Percentiles rank a stretch among this genome's conserved stretches.
Conservation (phyloP, 169 alveolate genomes). For the Cryptosporidium sp. region DNA sequence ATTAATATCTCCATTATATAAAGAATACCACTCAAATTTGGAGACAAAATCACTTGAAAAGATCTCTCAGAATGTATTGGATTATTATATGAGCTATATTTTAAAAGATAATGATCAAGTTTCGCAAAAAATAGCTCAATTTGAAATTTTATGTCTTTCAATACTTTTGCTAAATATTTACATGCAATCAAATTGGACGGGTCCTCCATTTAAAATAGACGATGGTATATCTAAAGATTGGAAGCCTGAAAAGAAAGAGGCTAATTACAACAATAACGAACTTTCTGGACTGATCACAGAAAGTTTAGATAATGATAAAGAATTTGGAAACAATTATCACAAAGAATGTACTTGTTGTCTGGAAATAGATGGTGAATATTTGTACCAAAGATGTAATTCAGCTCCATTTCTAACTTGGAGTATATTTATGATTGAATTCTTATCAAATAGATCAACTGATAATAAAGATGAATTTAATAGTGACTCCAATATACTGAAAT, state of each 20-base stretch:
- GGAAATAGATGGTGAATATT: conserved; percentile 58
- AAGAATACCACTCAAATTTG: conserved; percentile 16
- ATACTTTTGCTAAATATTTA: conserved; percentile 52
- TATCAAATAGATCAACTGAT: conserved; percentile 20
- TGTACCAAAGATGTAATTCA: conserved; percentile 52
- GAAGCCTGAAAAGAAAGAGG: not conserved
- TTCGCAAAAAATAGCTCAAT: conserved; percentile 19
- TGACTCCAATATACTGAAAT: conserved; percentile 4
- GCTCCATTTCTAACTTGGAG: conserved; percentile 52
- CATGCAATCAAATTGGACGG: conserved; percentile 73
- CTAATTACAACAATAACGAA: not conserved
- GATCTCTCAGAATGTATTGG: conserved; percentile 7
- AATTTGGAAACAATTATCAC: not conserved
- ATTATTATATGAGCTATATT: conserved; percentile 36
- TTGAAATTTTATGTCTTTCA: conserved; percentile 51
- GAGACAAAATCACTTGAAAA: conserved; percentile 18
- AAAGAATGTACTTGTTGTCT: conserved; percentile 18
- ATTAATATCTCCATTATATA: conserved; percentile 18
- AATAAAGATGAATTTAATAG: conserved; percentile 4
- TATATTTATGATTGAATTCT: conserved; percentile 33
- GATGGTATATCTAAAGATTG: conserved; percentile 22
- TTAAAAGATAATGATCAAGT: not conserved
- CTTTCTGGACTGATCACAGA: conserved; percentile 4
- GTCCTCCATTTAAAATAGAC: conserved; percentile 51
- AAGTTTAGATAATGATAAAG: not conserved